Conservation (phyloP, 2,329 filamentous ascomycete species). For the Aspergillus jensenii region DNA sequence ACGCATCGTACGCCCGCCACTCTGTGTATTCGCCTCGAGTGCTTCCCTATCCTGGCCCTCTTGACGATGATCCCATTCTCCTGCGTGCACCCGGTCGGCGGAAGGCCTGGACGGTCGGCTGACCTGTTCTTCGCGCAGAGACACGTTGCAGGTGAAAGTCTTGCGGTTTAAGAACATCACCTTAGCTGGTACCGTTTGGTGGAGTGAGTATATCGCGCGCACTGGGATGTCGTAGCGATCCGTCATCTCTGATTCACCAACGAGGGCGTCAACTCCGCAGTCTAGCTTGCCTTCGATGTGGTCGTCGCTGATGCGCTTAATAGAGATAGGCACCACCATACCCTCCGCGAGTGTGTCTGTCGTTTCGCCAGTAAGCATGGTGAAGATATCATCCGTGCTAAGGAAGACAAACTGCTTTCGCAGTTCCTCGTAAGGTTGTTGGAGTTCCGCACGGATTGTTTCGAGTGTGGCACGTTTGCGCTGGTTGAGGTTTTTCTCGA, state of each 20-base stretch:
- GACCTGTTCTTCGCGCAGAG: conserved; percentile 77
- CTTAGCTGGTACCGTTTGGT: conserved; percentile 87
- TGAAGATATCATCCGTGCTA: conserved; percentile 78
- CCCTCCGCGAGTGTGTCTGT: conserved; percentile 76
- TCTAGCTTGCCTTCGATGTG: conserved; percentile 93
- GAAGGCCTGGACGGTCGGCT: conserved; percentile 69
- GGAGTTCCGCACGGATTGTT: conserved; percentile 90
- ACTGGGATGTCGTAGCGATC: conserved; percentile 66
- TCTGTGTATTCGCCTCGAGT: conserved; percentile 80
- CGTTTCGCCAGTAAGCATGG: conserved; percentile 95
- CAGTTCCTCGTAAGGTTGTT: conserved; percentile 91
- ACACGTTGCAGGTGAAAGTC: conserved; percentile 78
- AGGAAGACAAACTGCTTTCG: conserved; percentile 74
- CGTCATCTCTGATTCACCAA: conserved; percentile 79
- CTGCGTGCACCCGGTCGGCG: conserved; percentile 65
- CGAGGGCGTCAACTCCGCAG: conserved; percentile 87
- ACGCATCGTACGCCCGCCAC: conserved; percentile 80
- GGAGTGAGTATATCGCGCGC: conserved; percentile 70
- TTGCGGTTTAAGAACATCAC: conserved; percentile 84
- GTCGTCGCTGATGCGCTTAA: conserved; percentile 85
- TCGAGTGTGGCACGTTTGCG: conserved; percentile 94
- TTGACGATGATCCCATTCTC: conserved; percentile 83
- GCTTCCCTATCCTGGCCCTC: conserved; percentile 81
- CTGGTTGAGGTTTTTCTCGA: conserved; percentile 90
- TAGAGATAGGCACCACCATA: conserved; percentile 89